Evolutionary conservation across 257 asterid species (phyloP).

Genomic region (Nyctanthes arbortristis): DNA sequence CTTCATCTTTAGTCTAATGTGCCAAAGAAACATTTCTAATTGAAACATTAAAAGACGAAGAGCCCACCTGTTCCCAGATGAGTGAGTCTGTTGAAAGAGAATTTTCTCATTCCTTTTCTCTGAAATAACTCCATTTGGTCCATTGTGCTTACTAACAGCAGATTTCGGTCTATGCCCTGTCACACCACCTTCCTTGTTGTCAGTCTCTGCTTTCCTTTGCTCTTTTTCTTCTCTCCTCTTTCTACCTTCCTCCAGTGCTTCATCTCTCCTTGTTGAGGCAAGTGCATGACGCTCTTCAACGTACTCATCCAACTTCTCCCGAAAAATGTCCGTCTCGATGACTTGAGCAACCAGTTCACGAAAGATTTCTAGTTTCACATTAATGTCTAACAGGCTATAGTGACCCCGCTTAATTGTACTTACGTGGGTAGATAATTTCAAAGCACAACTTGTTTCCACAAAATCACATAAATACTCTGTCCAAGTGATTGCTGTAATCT

Average conservation of each 20-base stretch:
- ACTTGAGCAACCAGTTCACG: constrained; percentile 67
- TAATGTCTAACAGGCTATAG: constrained; percentile 64
- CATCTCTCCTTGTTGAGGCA: constrained; percentile 84
- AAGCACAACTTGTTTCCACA: constrained; percentile 50
- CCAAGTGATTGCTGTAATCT: constrained; percentile 80
- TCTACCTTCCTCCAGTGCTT: constrained; percentile 81
- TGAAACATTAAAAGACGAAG: constrained; percentile 10
- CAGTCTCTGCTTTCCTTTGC: constrained; percentile 48
- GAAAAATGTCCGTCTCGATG: constrained; percentile 64
- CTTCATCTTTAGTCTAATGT: constrained; percentile 16
- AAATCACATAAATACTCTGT: constrained; percentile 75
- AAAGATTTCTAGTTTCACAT: constrained; percentile 66
- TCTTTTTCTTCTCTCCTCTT: constrained; percentile 89
- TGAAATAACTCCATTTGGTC: constrained; percentile 38
- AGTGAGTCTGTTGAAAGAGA: constrained; percentile 38
- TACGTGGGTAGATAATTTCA: constrained; percentile 51
- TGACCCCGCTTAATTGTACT: constrained; percentile 80
- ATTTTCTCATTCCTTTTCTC: constrained; percentile 33
- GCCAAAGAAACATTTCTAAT: not conserved
- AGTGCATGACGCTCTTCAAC: constrained; percentile 84
- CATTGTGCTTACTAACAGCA: constrained; percentile 27
- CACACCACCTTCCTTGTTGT: constrained; percentile 41
- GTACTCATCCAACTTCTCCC: constrained; percentile 77
- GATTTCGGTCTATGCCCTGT: constrained; percentile 26
- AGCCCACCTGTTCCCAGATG: constrained; percentile 69